A percentile compares a stretch with the other conserved stretches of the same genome.
phyloP scores from a whole-genome alignment of 352 stramenopile species.

The Phytophthora megakarya region DNA sequence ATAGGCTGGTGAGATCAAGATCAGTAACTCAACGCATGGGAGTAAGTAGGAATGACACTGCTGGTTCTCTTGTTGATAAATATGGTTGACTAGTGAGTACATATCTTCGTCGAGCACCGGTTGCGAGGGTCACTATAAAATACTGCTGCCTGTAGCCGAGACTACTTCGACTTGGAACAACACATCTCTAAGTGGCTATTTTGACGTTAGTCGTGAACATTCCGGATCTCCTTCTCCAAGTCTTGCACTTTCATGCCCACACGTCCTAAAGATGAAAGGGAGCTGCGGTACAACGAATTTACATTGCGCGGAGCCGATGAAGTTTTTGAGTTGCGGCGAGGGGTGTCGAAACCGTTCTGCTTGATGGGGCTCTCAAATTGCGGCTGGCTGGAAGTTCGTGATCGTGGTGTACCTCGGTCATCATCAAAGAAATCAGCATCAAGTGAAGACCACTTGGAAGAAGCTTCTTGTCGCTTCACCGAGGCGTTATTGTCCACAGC shows the following conservation, averaged over 20 bases:
- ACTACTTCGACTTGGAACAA: no score
- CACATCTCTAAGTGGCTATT: slow-evolving; percentile 16
- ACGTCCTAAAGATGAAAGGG: slow-evolving; percentile 58
- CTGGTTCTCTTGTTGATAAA: slow-evolving; percentile 21
- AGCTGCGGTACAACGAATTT: slow-evolving; percentile 51
- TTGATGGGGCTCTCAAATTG: slow-evolving; percentile 45
- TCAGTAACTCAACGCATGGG: no score
- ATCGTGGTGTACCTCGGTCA: slow-evolving; percentile 1
- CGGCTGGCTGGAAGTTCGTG: slow-evolving; percentile 24
- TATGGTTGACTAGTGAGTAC: slow-evolving; percentile 27
- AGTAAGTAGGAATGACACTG: neutral
- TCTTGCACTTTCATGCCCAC: slow-evolving; percentile 68
- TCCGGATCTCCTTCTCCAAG: slow-evolving; percentile 71
- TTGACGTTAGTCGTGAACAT: slow-evolving; percentile 22
- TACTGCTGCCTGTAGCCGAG: slow-evolving; percentile 3
- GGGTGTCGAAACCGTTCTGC: slow-evolving; percentile 26
- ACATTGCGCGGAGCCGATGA: slow-evolving; percentile 24
- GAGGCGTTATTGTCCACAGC: slow-evolving; percentile 24
- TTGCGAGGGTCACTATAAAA: slow-evolving; percentile 24
- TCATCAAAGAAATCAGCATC: slow-evolving; percentile 27
- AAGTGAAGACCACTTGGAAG: slow-evolving; percentile 25
- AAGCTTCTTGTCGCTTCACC: slow-evolving; percentile 31
- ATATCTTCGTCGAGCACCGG: slow-evolving; percentile 15
- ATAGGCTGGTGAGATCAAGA: no score
- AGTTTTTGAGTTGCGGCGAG: slow-evolving; percentile 31